Evolutionary conservation across 768 basidiomycete genomes (phyloP).

Genomic region (Atractiella rhizophila): DNA sequence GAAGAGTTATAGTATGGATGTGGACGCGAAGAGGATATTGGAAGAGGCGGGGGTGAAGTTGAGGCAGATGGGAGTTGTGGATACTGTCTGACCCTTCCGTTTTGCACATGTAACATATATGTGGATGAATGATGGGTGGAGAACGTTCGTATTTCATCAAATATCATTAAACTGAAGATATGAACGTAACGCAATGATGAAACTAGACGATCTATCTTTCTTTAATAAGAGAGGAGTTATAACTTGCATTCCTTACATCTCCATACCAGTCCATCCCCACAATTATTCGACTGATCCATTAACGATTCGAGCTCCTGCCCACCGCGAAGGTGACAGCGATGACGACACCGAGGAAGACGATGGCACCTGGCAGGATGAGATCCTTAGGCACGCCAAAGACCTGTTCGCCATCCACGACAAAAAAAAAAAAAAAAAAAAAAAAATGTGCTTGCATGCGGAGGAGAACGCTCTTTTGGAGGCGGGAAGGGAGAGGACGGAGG

Average conservation of each 20-base stretch:
- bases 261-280: not conserved
- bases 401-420: constrained; percentile 25
- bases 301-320: constrained; percentile 22
- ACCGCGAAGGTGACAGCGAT: constrained; percentile 74
- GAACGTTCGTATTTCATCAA: not conserved
- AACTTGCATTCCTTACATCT: not conserved
- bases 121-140: not conserved
- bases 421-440: not conserved
- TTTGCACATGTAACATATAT: not conserved
- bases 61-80: constrained; percentile 11
- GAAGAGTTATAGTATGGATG: constrained; percentile 68
- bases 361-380: constrained; percentile 70
- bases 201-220: too few relatives aligned
- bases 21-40: constrained; percentile 15
- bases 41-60: constrained; percentile 18
- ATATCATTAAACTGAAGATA: not conserved
- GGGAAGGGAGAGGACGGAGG: constrained; percentile 64
- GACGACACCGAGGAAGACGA: constrained; percentile 72
- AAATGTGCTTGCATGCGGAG: constrained; percentile 76
- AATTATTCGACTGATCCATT: not conserved
- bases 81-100: not conserved
- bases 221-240: too few relatives aligned
- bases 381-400: constrained; percentile 83
- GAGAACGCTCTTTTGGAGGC: constrained; percentile 92
- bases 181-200: not conserved